These are phyloP conservation scores for Botrytis byssoidea DNA, from an alignment of 2,329 filamentous ascomycete species.

Conservation along the genomic window DNA sequence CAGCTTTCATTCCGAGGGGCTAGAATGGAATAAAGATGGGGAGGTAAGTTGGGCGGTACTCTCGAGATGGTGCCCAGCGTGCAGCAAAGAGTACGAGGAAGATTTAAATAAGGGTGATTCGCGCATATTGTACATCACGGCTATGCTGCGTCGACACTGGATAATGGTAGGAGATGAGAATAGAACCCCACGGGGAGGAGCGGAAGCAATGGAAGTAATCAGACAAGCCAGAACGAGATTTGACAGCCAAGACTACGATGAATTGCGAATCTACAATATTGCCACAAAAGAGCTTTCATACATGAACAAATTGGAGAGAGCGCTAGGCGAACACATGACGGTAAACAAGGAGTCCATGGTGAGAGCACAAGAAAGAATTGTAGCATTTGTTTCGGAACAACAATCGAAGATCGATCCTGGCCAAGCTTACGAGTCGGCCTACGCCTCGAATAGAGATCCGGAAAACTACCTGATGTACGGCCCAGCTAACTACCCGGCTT, in stretches of 20 bases:
- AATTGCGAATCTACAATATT: not conserved
- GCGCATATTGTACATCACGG: not conserved
- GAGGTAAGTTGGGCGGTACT: not conserved
- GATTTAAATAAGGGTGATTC: accelerated
- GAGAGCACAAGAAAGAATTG: not conserved
- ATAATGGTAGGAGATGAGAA: not conserved
- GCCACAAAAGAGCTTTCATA: not conserved
- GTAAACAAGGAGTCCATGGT: not conserved
- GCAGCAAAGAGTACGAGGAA: not conserved
- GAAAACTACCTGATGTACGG: not conserved
- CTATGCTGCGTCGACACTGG: not conserved
- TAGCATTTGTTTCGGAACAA: not conserved
- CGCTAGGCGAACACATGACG: not conserved
- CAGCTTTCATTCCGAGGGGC: not conserved
- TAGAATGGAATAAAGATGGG: not conserved
- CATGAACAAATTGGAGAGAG: not conserved
- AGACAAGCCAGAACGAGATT: not conserved
- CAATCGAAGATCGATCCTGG: not conserved
- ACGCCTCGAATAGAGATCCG: not conserved
- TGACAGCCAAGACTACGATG: not conserved
- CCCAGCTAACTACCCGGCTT: not conserved
- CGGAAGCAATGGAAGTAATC: not conserved
- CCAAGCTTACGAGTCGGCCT: not conserved
- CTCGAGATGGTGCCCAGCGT: not conserved
- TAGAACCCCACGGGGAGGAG: not conserved